Percentiles rank a stretch among this genome's conserved stretches.
Evolutionary conservation across 495 filamentous ascomycete genomes (phyloP).

Genomic region (Arthonia radiata): DNA sequence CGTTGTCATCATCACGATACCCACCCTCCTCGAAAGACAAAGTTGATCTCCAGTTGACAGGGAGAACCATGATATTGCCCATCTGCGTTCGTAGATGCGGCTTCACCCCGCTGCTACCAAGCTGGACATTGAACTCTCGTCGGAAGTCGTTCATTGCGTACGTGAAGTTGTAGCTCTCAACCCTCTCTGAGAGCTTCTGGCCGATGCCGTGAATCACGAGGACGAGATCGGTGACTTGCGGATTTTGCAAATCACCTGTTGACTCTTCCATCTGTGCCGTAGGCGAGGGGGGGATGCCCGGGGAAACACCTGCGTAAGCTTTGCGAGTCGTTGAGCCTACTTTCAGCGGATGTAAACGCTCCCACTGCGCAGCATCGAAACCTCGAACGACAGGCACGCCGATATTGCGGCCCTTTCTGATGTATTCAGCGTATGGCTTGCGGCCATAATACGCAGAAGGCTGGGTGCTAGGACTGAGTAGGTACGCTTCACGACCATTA

Average conservation of each 20-base stretch:
- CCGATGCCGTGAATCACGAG: constrained; percentile 89
- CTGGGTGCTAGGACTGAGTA: constrained; percentile 53
- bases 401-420: constrained; percentile 57
- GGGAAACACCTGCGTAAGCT: constrained; percentile 21
- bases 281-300: constrained; percentile 3
- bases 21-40: constrained; percentile 62
- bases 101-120: constrained; percentile 47
- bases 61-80: constrained; percentile 49
- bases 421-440: constrained; percentile 48
- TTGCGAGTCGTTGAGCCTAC: constrained; percentile 21
- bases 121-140: constrained; percentile 64
- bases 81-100: constrained; percentile 44
- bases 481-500: constrained; percentile 44
- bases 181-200: constrained; percentile 83
- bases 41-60: constrained; percentile 70
- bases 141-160: constrained; percentile 81
- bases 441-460: constrained; percentile 61
- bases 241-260: constrained; percentile 33
- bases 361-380: constrained; percentile 56
- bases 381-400: constrained; percentile 73
- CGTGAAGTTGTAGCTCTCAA: constrained; percentile 93
- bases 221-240: constrained; percentile 62
- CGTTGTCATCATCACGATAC: constrained; percentile 23
- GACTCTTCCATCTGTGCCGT: constrained; percentile 4
- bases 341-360: constrained; percentile 41